Evolutionary conservation across 208 protist species (phyloP).

Genomic region (Acanthamoeba triangularis): DNA sequence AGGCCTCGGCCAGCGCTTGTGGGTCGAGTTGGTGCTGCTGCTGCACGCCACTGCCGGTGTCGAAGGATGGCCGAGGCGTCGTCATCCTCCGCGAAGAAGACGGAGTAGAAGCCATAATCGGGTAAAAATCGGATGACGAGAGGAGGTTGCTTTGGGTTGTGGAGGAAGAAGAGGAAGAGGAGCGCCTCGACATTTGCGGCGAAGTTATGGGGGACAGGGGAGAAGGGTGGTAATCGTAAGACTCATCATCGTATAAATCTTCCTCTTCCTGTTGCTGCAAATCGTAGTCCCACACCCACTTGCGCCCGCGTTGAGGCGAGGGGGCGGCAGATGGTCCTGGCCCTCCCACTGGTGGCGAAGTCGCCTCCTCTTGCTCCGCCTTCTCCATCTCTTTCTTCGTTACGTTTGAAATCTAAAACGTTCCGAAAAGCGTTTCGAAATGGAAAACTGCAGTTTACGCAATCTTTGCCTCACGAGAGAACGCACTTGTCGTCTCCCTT

Average conservation of each 20-base stretch:
- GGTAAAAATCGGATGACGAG: not conserved
- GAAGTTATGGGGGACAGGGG: constrained; percentile 2
- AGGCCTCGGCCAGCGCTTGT: too few species aligned
- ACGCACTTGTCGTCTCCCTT: too few species aligned
- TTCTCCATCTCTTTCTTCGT: not conserved
- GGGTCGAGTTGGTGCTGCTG: not conserved
- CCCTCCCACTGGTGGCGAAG: too few species aligned
- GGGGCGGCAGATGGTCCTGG: too few species aligned
- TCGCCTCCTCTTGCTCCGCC: not conserved
- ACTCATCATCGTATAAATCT: not conserved
- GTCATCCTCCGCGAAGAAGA: not conserved
- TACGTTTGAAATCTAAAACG: too few species aligned
- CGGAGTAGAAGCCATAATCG: not conserved
- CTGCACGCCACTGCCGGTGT: not conserved
- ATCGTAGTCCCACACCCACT: constrained; percentile 36
- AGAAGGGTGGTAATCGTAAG: not conserved
- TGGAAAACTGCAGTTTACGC: too few species aligned
- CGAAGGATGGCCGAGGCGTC: not conserved
- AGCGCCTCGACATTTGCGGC: not conserved
- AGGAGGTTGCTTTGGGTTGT: not conserved
- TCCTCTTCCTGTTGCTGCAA: not conserved
- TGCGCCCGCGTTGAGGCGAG: not conserved
- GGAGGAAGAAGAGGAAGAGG: not conserved
- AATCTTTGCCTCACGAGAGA: too few species aligned
- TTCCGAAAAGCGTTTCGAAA: too few species aligned